Evolutionary conservation across 1,139 yeast species (phyloP).

Genomic region (Diutina catenulata): DNA sequence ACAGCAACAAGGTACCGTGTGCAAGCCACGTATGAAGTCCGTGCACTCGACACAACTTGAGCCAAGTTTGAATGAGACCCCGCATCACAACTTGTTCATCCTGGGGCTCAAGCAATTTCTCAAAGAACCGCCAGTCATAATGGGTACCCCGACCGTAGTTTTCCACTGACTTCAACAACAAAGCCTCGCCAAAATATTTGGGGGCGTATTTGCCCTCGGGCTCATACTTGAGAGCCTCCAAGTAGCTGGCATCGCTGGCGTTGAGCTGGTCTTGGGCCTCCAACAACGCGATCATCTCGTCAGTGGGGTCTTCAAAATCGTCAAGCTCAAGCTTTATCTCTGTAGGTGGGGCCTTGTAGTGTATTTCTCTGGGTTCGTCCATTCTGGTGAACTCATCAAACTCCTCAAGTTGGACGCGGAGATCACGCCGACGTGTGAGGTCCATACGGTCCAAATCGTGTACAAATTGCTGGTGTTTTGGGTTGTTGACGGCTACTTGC

Average conservation of each 20-base stretch:
- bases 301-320: not conserved
- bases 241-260: not conserved
- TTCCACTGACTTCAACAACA: not conserved
- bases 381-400: not conserved
- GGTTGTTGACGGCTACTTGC: not conserved
- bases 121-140: constrained; percentile 4
- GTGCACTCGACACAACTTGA: constrained; percentile 1
- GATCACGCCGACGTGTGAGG: not conserved
- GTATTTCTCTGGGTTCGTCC: not conserved
- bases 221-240: not conserved
- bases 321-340: not conserved
- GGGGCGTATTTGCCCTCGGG: not conserved
- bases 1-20: constrained; percentile 13
- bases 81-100: constrained; percentile 1
- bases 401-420: not conserved
- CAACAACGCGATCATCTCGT: not conserved
- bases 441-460: not conserved
- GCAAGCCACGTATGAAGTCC: constrained; percentile 12
- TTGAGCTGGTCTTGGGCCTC: not conserved
- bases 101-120: not conserved
- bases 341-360: too few relatives aligned
- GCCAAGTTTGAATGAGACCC: constrained; percentile 2
- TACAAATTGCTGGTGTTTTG: not conserved
- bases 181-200: not conserved
- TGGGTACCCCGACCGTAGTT: not conserved